Percentiles rank a stretch among this genome's conserved stretches.
phyloP scores from a whole-genome alignment of 2,329 filamentous ascomycete species.

The Stemphylium beticola region DNA sequence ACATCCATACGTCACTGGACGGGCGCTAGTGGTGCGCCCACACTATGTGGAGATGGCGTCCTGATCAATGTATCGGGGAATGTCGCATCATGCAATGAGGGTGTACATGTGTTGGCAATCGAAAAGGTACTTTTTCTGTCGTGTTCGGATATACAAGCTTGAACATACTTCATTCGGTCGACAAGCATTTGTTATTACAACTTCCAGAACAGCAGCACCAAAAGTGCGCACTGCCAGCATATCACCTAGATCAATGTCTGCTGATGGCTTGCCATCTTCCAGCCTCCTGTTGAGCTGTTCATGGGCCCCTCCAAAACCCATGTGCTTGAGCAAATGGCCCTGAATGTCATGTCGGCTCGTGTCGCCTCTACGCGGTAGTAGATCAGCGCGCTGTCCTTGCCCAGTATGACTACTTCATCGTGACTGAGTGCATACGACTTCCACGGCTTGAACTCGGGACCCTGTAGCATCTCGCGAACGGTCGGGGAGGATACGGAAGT shows the following conservation, averaged over 20 bases:
- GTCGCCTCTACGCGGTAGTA: slow-evolving; percentile 35
- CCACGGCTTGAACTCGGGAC: slow-evolving; percentile 30
- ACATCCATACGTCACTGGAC: slow-evolving; percentile 29
- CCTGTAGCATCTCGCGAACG: slow-evolving; percentile 28
- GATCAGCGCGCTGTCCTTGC: slow-evolving; percentile 31
- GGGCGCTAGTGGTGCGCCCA: slow-evolving; percentile 21
- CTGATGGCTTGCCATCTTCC: slow-evolving; percentile 41
- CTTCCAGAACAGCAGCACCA: not conserved
- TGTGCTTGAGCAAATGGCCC: slow-evolving; percentile 35
- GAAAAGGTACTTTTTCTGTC: no score
- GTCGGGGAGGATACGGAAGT: slow-evolving; percentile 40
- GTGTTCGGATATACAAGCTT: no score
- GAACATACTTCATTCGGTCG: no score
- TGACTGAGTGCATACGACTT: slow-evolving; percentile 35
- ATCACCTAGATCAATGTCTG: slow-evolving; percentile 32
- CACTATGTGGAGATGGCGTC: slow-evolving; percentile 20
- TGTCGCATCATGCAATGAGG: not conserved
- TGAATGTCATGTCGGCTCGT: slow-evolving; percentile 22
- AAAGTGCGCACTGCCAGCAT: not conserved
- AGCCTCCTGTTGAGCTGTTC: slow-evolving; percentile 17
- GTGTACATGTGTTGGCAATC: not conserved
- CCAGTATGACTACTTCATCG: slow-evolving; percentile 33
- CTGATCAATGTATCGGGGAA: slow-evolving; percentile 1
- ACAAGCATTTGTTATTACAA: no score
- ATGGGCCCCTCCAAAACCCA: slow-evolving; percentile 31